Percentiles rank a stretch among this genome's conserved stretches.
Conservation (phyloP, 345 rosid species). For the Syzygium grande region DNA sequence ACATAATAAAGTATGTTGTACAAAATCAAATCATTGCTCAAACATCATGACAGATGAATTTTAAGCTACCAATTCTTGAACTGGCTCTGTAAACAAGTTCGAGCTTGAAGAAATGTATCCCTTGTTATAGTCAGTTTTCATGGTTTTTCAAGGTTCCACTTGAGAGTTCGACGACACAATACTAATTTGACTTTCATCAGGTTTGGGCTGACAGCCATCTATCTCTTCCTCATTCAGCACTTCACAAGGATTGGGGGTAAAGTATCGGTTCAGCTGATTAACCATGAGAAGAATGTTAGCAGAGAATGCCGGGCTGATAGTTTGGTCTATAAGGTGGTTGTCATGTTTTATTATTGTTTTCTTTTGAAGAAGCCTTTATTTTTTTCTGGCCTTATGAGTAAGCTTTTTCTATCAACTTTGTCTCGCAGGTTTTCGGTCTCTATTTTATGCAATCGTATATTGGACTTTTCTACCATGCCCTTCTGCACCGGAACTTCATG, state of each 20-base stretch:
- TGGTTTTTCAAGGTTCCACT: neutral
- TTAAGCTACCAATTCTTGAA: neutral
- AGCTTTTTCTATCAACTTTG: neutral
- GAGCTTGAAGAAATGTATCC: neutral
- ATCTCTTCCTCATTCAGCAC: slow-evolving; percentile 76
- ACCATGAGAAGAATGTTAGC: slow-evolving; percentile 63
- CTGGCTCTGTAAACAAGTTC: neutral
- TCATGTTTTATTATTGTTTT: neutral
- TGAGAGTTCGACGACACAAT: neutral
- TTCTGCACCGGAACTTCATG: slow-evolving; percentile 68
- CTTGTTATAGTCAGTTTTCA: neutral
- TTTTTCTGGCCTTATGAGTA: neutral
- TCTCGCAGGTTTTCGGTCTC: slow-evolving; percentile 82
- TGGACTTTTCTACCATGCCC: slow-evolving; percentile 93
- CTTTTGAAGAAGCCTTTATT: neutral
- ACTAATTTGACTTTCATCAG: slow-evolving; percentile 24
- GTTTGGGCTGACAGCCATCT: slow-evolving; percentile 67
- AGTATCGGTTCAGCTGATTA: slow-evolving; percentile 70
- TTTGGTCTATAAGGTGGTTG: slow-evolving; percentile 75
- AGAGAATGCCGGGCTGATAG: slow-evolving; percentile 77
- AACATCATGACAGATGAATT: neutral
- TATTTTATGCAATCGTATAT: slow-evolving; percentile 96
- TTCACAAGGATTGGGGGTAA: slow-evolving; percentile 75
- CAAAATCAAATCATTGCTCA: neutral
- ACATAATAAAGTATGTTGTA: neutral